A percentile compares a stretch with the other conserved stretches of the same genome.
Conservation (phyloP, 2,329 filamentous ascomycete genomes). For the Aphanoascus verrucosus region DNA sequence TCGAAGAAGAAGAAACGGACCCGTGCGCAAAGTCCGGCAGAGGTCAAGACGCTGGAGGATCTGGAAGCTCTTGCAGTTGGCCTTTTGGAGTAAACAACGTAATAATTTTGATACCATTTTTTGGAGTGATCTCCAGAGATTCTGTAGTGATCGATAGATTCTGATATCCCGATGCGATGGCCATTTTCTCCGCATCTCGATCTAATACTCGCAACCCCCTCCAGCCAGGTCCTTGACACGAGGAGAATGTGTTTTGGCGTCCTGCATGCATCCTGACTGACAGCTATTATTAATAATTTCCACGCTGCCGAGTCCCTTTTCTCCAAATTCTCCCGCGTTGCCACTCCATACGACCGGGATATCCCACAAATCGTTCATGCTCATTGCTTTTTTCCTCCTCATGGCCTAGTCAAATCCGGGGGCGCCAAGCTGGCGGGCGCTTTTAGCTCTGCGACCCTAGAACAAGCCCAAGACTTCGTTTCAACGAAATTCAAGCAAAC, state of each 20-base stretch:
- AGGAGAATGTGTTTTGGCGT: too few species aligned
- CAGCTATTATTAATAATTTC: too few species aligned
- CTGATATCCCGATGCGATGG: neutral
- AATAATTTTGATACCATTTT: neutral
- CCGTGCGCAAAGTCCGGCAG: constrained; percentile 20
- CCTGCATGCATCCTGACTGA: too few species aligned
- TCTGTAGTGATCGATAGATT: neutral
- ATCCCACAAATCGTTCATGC: too few species aligned
- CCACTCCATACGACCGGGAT: too few species aligned
- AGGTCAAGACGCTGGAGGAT: constrained; percentile 38
- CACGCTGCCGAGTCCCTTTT: too few species aligned
- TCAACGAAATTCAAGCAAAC: neutral
- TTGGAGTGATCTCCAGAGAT: too few species aligned
- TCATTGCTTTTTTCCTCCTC: neutral
- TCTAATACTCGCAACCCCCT: too few species aligned
- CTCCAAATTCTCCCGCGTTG: too few species aligned
- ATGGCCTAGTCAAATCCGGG: neutral
- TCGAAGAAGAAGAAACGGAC: constrained; percentile 20
- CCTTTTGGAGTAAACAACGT: constrained; percentile 26
- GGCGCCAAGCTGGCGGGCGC: constrained; percentile 3
- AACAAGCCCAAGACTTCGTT: constrained; percentile 4
- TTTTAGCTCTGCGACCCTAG: constrained; percentile 10
- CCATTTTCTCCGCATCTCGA: too few species aligned
- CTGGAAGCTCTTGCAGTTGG: constrained; percentile 39
- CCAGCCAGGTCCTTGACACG: too few species aligned